Base-by-base conservation (phyloP, 139 green algal genomes). In the Coccomyxa sp. region DNA sequence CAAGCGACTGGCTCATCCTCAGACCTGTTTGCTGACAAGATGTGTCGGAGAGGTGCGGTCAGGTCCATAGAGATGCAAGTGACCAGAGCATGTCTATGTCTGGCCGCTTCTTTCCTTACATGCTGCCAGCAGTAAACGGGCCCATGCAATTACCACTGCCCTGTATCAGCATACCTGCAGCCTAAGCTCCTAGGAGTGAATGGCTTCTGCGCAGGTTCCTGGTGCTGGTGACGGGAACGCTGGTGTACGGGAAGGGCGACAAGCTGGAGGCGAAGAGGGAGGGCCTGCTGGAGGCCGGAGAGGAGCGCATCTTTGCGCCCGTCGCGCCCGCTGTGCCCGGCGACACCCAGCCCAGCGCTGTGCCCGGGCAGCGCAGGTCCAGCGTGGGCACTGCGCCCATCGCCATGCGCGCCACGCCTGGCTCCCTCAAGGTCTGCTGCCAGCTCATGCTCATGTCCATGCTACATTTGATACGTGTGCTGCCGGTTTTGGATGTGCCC, bases 151-250 rank as follows among this genome's bases (percentile, higher is more conserved):
- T 14, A 58, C 44, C 27, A 22, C 22, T 64, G 5, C 18, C 2
- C 27, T 7, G 50, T 22, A 22, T 2, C 27, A 18, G 2, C 50
- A 64, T 22, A 64, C 18, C 5, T 64, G 50, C 18, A 22, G 12
- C 12, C 50, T 64, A 22, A 64, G n/a, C n/a, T 64, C 50, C 50
- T 31, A 22, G 50, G 50, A 6, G 2, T 64, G 50, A 22, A n/a
- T n/a, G n/a, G 16, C 16, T 58, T 37, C 12, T 18, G 9, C 39
- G 41, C 73, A 85, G 88, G n/a, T 94, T 94, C 84, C 76, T 74
- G 10, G 81, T 95, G 54, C 85, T 95, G 75, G 90, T 92, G 35
- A n/a, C 58, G 31, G 90, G 90, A n/a, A 93, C 90, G 0, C 40
- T 93, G 7, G 38, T 91, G 4, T 95, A 95, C 44, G 81, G 88